Percentiles rank a stretch among this genome's conserved stretches.
phyloP scores from a whole-genome alignment of 352 stramenopile genomes.

The Pythium periplocum region DNA sequence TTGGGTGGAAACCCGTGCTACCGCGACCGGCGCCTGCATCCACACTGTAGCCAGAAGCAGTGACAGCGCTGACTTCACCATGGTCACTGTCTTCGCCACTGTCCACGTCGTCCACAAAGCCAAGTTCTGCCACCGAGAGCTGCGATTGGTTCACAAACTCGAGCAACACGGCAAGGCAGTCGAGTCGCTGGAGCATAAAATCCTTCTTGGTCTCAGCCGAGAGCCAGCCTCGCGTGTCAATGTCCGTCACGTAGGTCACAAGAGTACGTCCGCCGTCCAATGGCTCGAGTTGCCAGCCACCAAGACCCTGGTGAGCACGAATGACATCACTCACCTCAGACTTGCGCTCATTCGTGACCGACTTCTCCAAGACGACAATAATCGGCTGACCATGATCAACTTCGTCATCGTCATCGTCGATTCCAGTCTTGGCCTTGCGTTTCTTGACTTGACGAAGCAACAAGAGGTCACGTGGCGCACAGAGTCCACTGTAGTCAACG shows the following conservation, averaged over 20 bases:
- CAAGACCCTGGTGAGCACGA: constrained; percentile 54
- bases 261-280: constrained; percentile 54
- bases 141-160: constrained; percentile 64
- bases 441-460: constrained; percentile 42
- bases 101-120: constrained; percentile 22
- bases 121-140: constrained; percentile 34
- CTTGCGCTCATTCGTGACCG: constrained; percentile 72
- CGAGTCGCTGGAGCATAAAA: constrained; percentile 55
- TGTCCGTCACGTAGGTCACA: constrained; percentile 68
- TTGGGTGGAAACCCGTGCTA: constrained; percentile 53
- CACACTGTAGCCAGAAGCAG: constrained; percentile 10
- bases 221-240: constrained; percentile 53
- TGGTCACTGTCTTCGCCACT: constrained; percentile 25
- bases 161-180: constrained; percentile 53
- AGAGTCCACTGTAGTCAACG: constrained; percentile 50
- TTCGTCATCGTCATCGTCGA: constrained; percentile 21
- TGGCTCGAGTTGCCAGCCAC: constrained; percentile 71
- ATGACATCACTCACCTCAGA: constrained; percentile 30
- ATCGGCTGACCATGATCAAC: constrained; percentile 48
- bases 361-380: constrained; percentile 75
- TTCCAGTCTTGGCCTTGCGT: neutral
- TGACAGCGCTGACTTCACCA: constrained; percentile 6
- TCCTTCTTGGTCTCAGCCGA: constrained; percentile 34
- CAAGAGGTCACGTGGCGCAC: constrained; percentile 55
- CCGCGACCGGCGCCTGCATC: constrained; percentile 19